phyloP scores from a whole-genome alignment of 371 early-diverging fungal genomes.

The Dichotomocladium elegans region DNA sequence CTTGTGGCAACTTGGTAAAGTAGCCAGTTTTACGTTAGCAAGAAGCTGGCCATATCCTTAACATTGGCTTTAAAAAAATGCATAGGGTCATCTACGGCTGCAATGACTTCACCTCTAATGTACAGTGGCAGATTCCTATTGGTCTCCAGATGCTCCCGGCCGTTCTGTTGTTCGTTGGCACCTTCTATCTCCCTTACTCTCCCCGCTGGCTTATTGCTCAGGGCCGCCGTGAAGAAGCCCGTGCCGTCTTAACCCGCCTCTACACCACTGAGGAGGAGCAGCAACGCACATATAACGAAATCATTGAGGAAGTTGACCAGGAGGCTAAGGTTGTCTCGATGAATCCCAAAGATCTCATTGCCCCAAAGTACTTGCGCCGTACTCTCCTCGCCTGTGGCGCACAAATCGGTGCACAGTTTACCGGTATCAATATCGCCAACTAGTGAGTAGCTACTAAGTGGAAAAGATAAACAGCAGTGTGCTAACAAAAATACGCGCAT shows the following conservation, averaged over 20 bases:
- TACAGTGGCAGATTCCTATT: slow-evolving; percentile 39
- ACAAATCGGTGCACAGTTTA: slow-evolving; percentile 47
- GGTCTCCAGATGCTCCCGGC: slow-evolving; percentile 35
- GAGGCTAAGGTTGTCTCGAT: slow-evolving; percentile 54
- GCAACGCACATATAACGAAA: slow-evolving; percentile 51
- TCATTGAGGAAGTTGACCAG: slow-evolving; percentile 31
- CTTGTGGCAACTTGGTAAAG: slow-evolving; percentile 8
- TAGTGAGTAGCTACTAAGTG: slow-evolving; percentile 50
- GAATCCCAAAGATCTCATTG: slow-evolving; percentile 69
- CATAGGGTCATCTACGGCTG: slow-evolving; percentile 33
- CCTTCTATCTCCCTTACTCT: slow-evolving; percentile 48
- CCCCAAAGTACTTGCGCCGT: slow-evolving; percentile 7
- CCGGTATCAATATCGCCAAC: slow-evolving; percentile 50
- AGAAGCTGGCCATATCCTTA: background rate
- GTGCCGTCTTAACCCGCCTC: slow-evolving; percentile 23
- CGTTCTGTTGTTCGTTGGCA: slow-evolving; percentile 33
- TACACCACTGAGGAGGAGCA: slow-evolving; percentile 28
- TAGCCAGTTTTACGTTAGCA: background rate
- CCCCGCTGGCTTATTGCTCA: slow-evolving; percentile 54
- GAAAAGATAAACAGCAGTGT: slow-evolving; percentile 3
- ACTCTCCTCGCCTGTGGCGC: slow-evolving; percentile 10
- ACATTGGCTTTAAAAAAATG: background rate
- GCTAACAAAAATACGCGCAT: slow-evolving; percentile 57
- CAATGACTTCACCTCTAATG: slow-evolving; percentile 12
- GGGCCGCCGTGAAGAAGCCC: slow-evolving; percentile 30